Percentiles rank a stretch among this genome's conserved stretches.
Conservation (phyloP, 768 basidiomycete species). For the Naganishia onofrii region DNA sequence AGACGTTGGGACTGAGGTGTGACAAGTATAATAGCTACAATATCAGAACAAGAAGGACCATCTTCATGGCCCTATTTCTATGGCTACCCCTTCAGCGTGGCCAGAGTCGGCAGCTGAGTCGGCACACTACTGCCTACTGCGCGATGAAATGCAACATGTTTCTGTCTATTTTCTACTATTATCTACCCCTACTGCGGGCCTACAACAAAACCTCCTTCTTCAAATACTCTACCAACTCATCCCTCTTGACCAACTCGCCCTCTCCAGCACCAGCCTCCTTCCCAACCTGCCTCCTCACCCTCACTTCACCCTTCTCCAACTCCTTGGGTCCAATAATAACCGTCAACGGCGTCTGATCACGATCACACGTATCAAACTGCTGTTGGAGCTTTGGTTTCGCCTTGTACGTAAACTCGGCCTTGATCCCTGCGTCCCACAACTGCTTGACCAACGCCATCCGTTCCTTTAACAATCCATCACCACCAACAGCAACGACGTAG, state of each 20-base stretch:
- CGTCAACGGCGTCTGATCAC: slow-evolving; percentile 87
- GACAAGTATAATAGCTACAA: neutral
- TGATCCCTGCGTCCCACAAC: slow-evolving; percentile 80
- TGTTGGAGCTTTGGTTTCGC: slow-evolving; percentile 79
- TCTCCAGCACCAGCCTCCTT: slow-evolving; percentile 62
- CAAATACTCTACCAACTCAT: slow-evolving; percentile 65
- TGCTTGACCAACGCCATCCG: slow-evolving; percentile 75
- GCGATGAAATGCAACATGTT: no score
- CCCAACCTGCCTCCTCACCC: slow-evolving; percentile 82
- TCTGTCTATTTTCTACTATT: neutral
- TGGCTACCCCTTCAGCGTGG: no score
- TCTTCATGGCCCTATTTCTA: no score
- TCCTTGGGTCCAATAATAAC: slow-evolving; percentile 88
- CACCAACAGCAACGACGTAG: slow-evolving; percentile 83
- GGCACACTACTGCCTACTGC: no score
- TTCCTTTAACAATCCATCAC: slow-evolving; percentile 78
- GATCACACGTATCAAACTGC: slow-evolving; percentile 87
- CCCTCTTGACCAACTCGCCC: slow-evolving; percentile 65
- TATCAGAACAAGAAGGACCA: no score
- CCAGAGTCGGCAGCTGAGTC: neutral
- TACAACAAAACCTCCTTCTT: slow-evolving; percentile 38
- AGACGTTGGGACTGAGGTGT: neutral
- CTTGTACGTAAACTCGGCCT: slow-evolving; percentile 90
- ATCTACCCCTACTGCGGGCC: slow-evolving; percentile 19
- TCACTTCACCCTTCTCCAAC: slow-evolving; percentile 74